Evolutionary conservation across 129 eudicot species (phyloP).

Genomic region (Tanacetum coccineum): DNA sequence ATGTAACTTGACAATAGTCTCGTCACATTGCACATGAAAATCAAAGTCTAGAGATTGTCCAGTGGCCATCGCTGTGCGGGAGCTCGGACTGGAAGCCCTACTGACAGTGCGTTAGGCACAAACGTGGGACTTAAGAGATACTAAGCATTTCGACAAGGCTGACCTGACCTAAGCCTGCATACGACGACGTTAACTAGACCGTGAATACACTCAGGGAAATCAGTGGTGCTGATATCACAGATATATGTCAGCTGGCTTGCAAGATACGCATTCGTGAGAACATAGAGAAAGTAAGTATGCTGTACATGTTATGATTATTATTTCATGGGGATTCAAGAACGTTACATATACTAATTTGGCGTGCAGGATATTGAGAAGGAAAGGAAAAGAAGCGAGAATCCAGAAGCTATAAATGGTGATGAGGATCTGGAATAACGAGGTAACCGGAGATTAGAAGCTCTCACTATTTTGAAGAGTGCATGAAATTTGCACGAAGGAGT

Average conservation of each 20-base stretch:
- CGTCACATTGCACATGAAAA: too few species aligned
- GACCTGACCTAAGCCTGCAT: too few species aligned
- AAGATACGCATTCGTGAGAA: conserved; percentile 73
- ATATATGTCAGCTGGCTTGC: conserved; percentile 76
- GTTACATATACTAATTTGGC: background rate
- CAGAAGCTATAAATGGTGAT: conserved; percentile 78
- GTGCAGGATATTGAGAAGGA: conserved; percentile 71
- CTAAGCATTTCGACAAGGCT: too few species aligned
- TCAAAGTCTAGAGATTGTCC: too few species aligned
- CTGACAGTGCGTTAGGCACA: too few species aligned
- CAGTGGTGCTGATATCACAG: conserved; percentile 75
- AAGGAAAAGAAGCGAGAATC: conserved; percentile 55
- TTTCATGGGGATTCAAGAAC: background rate
- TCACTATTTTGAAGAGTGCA: conserved; percentile 81
- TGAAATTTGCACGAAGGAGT: conserved; percentile 94
- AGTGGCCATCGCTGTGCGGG: too few species aligned
- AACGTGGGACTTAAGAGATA: too few species aligned
- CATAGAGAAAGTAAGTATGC: conserved; percentile 53
- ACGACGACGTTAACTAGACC: too few species aligned
- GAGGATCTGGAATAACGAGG: conserved; percentile 72
- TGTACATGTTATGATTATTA: background rate
- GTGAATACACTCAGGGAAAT: conserved; percentile 85
- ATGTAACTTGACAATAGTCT: too few species aligned
- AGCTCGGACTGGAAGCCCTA: too few species aligned
- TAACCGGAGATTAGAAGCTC: conserved; percentile 62